These are phyloP conservation scores for Colletotrichum camelliae DNA, from an alignment of 2,329 filamentous ascomycete genomes.

Conservation along the genomic window DNA sequence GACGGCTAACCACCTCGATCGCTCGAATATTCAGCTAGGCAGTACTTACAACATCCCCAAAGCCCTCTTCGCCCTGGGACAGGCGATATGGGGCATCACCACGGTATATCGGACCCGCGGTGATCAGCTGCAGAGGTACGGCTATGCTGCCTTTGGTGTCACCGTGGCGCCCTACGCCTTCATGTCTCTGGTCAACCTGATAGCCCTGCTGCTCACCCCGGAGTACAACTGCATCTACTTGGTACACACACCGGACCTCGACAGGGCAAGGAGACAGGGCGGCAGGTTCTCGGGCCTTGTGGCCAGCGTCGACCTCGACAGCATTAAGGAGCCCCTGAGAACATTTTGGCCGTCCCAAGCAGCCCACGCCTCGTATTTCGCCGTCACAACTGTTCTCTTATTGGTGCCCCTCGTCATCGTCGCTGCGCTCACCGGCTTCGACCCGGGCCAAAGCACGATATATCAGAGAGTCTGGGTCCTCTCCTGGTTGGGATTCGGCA, in stretches of 20 bases:
- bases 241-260: conserved; percentile 22
- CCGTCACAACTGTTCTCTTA: conserved; percentile 1
- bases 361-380: neutral
- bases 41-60: conserved; percentile 24
- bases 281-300: conserved; percentile 9
- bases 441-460: neutral
- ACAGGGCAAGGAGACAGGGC: conserved; percentile 6
- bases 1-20: neutral
- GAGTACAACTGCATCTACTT: conserved; percentile 33
- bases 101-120: conserved; percentile 28
- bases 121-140: conserved; percentile 30
- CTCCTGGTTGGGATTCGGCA: conserved; percentile 3
- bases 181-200: conserved; percentile 33
- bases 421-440: conserved; percentile 1
- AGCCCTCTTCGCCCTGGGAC: conserved; percentile 23
- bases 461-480: neutral
- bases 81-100: conserved; percentile 24
- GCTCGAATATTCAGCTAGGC: conserved; percentile 9
- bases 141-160: conserved; percentile 36
- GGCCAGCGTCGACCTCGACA: conserved; percentile 14
- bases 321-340: conserved; percentile 3
- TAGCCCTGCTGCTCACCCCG: conserved; percentile 28
- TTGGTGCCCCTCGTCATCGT: neutral
- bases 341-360: conserved; percentile 16
- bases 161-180: conserved; percentile 33